Conservation (phyloP, 2,329 filamentous ascomycete species). For the Penicillium thymicola region DNA sequence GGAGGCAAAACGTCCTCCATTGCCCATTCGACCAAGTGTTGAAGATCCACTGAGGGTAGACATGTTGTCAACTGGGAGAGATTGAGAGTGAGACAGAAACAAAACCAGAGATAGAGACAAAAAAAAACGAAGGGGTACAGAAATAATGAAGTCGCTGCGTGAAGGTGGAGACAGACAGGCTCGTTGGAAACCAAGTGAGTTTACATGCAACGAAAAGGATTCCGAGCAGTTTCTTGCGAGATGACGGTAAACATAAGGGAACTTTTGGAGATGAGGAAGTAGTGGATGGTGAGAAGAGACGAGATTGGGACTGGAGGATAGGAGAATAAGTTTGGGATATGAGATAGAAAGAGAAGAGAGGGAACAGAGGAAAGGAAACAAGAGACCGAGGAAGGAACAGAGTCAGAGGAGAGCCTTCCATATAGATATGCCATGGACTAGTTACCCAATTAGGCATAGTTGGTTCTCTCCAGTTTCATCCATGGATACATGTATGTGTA, state of each 20-base stretch:
- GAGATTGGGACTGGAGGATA: slow-evolving; percentile 13
- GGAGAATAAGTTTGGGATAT: slow-evolving; percentile 25
- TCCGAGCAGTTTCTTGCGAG: slow-evolving; percentile 21
- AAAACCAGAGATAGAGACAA: not conserved
- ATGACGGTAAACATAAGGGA: slow-evolving; percentile 19
- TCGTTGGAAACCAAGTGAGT: slow-evolving; percentile 18
- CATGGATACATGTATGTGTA: no score
- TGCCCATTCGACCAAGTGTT: slow-evolving; percentile 24
- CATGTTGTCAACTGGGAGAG: slow-evolving; percentile 21
- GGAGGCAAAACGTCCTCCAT: slow-evolving; percentile 17
- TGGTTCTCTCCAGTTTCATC: not conserved
- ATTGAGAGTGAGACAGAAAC: not conserved
- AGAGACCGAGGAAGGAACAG: not conserved
- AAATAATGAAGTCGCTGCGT: not conserved
- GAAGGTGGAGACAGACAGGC: slow-evolving; percentile 7
- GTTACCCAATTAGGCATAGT: slow-evolving; percentile 1
- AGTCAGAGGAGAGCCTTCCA: not conserved
- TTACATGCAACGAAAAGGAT: slow-evolving; percentile 25
- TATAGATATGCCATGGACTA: not conserved
- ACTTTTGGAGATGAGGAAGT: slow-evolving; percentile 13
- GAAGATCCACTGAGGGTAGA: slow-evolving; percentile 27
- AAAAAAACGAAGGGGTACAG: slow-evolving; percentile 9
- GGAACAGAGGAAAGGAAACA: slow-evolving; percentile 3
- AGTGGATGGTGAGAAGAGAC: not conserved
- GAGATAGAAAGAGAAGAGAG: not conserved